Base-by-base conservation (phyloP, 2,329 filamentous ascomycete genomes). In the Ascochyta clinopodiicola region DNA sequence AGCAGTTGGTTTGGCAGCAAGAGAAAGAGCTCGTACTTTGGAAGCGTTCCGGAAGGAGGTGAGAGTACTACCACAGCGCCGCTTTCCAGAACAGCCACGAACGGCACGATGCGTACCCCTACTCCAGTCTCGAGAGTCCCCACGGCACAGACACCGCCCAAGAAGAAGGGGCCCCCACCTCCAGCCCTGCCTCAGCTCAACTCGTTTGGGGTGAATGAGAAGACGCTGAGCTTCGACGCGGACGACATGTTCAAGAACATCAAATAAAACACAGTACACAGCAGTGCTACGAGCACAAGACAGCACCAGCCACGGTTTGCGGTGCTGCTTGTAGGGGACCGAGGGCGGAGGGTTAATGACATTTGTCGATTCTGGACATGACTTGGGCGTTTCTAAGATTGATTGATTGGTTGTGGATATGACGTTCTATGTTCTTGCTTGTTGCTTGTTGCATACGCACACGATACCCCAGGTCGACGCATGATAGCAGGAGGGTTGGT, bases 241-340 rank as follows among this genome's bases (percentile, higher is more conserved):
- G 74, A 75, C 38, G 74, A 76, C 60, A 66, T 77, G 70, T 77
- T 77, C 63, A 76, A 76, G 57, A 65, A 75, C 64, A 77, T 77
- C 59, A 71, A 74, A 52, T 75, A 62, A 47, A 43, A 63, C 34
- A 47, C 56, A 15, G 4, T 12, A 4, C 21, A 34, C 34, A 24
- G n/a, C 21, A 22, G 27, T 25, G 4, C 21, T 31, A 21, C 43
- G 27, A 34, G 10, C 27, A 36, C 36, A 32, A 19, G 19, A 4
- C 10, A 36, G 43, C 46, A 38, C 27, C 27, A 47, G 48, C 44
- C 44, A n/a, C 65, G 50, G 49, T 57, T 63, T 52, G 64, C 42
- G 67, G 71, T 63, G 56, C 59, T 62, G 57, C 29, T 67, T 72
- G 17, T 17, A 17, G 17, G 17, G 17, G 17, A 17, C 64, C 63